These are phyloP conservation scores for Macrophomina phaseolina DNA, from an alignment of 2,329 filamentous ascomycete species.

Conservation along the genomic window DNA sequence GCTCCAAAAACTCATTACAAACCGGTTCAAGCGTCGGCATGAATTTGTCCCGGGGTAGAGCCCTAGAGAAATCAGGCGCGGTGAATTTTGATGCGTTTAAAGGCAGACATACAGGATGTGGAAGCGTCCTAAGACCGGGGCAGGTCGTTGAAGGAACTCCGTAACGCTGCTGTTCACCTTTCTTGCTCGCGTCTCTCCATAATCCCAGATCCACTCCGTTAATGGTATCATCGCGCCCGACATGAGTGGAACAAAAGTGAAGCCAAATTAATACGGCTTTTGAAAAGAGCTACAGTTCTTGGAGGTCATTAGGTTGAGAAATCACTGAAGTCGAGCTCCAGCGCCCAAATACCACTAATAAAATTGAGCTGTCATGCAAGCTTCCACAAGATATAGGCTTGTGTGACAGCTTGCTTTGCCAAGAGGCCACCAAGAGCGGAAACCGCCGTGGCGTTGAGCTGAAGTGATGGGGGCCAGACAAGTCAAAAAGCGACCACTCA, in stretches of 20 bases:
- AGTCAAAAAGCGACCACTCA: background rate
- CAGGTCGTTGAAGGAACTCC: background rate
- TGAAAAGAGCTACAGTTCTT: too few species aligned
- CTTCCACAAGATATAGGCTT: background rate
- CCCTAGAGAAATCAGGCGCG: background rate
- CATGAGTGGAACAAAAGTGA: background rate
- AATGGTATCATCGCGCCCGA: background rate
- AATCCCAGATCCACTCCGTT: background rate
- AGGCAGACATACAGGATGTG: background rate
- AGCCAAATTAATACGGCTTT: too few species aligned
- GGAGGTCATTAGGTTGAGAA: too few species aligned
- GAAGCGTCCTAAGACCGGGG: background rate
- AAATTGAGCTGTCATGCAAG: background rate
- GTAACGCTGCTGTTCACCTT: background rate
- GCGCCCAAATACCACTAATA: background rate
- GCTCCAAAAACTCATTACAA: background rate
- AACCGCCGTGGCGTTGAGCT: conserved; percentile 18
- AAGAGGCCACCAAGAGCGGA: background rate
- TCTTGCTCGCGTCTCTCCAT: background rate
- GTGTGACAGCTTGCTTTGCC: background rate
- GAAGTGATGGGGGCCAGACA: background rate
- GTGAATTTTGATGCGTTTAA: background rate
- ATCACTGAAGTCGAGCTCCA: too few species aligned
- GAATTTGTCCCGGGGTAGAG: background rate
- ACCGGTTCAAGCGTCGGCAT: background rate